Evolutionary conservation across 2,329 filamentous ascomycete genomes (phyloP), one percentile per base, ranked within the genome.

Genomic region (Keithomyces neogunnii): DNA sequence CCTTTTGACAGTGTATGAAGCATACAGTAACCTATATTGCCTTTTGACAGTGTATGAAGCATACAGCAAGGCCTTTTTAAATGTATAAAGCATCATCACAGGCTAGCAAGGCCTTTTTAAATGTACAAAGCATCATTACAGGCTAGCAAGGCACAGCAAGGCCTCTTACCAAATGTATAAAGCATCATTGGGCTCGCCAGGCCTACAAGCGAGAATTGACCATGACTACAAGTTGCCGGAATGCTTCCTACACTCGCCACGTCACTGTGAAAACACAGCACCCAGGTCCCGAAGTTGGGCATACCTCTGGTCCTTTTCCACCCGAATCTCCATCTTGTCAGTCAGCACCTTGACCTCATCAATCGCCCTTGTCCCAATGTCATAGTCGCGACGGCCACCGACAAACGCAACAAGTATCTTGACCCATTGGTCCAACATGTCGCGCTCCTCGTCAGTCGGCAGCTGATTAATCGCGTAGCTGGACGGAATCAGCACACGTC

Each of bases 391-490:
- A 26, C 66, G 58, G 7, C 63, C 56, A 9, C 65, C 62, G 1
- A 73, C 67, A 47, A 73, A 71, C 0, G 67, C 66, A 4, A 65
- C 60, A 1, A 73, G 52, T 10, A 66, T 64, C 2, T 58, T 33
- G 4, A 72, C 66, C 69, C 69, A 72, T 10, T 64, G 59, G 9
- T 66, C 53, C 69, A 73, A 69, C 32, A 73, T 50, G 1, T 50
- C 33, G 13, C 56, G 54, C 52, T 73, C 70, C 9, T 59, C 51
- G 0, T 52, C 32, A 0, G 63, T 72, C 4, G 69, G 70, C 0
- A 68, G 66, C 52, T 72, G 66, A 43, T 63, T 60, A 10, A 73
- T 66, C 0, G 67, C 64, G 52, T 68, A 73, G 49, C 70, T 59
- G 7, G 29, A 26, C 11, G 5, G 19, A 4, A 30, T 44, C 30